Evolutionary conservation across 345 rosid species (phyloP).

Genomic region (Iberis pinnata): DNA sequence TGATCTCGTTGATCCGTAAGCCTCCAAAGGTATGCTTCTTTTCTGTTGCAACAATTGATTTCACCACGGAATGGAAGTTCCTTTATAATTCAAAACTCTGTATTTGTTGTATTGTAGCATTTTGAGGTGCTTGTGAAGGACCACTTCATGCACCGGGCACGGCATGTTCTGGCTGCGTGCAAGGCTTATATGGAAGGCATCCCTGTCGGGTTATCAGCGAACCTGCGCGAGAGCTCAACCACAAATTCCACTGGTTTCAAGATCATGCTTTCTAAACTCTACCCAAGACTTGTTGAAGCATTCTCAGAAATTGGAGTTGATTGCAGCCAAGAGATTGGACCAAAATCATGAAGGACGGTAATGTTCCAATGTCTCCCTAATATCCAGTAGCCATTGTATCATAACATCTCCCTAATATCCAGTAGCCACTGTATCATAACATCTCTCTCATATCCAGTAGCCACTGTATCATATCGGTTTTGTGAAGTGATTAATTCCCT

Average conservation of each 20-base stretch:
- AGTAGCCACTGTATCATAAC: slow-evolving; percentile 22
- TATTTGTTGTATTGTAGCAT: slow-evolving; percentile 48
- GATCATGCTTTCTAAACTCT: slow-evolving; percentile 85
- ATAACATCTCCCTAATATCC: slow-evolving; percentile 25
- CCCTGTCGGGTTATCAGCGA: slow-evolving; percentile 44
- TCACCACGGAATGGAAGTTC: slow-evolving; percentile 4
- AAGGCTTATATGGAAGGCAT: slow-evolving; percentile 72
- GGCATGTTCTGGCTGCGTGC: slow-evolving; percentile 49
- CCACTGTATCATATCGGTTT: slow-evolving; percentile 23
- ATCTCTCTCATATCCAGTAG: slow-evolving; percentile 23
- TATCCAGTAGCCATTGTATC: not conserved
- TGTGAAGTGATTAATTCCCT: slow-evolving; percentile 7
- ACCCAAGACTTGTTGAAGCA: slow-evolving; percentile 63
- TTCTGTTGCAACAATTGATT: slow-evolving; percentile 14
- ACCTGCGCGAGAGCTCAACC: slow-evolving; percentile 31
- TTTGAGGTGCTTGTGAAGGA: slow-evolving; percentile 70
- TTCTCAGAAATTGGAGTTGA: slow-evolving; percentile 64
- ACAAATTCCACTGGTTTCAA: slow-evolving; percentile 81
- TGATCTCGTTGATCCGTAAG: slow-evolving; percentile 57
- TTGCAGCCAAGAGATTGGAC: slow-evolving; percentile 39
- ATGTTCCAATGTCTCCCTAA: not conserved
- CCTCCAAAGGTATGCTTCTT: slow-evolving; percentile 67
- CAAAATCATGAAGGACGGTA: slow-evolving; percentile 17
- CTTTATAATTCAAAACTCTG: slow-evolving; percentile 17
- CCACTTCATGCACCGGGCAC: slow-evolving; percentile 46